Base-by-base conservation (phyloP, 116 monocot species). In the Zostera marina region DNA sequence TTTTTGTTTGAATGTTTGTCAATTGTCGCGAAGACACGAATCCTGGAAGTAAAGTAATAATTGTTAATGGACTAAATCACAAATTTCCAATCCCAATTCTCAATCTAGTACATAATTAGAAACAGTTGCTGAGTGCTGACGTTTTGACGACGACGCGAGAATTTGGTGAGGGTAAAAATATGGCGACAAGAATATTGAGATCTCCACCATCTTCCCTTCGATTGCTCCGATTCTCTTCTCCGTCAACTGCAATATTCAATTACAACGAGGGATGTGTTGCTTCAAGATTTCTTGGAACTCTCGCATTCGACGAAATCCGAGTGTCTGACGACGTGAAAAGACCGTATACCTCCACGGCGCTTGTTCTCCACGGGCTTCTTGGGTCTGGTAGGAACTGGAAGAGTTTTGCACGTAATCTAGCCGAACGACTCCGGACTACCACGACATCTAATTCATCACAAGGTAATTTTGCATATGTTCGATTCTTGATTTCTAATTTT, bases 361-460 rank as follows among this genome's bases (percentile, higher is more conserved):
- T 94, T 56, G 77, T 94, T 25, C 75, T 94, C 17, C 94, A 94
- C 47, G 94, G 94, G 9, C 76, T 94, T 8, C 77, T 94, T n/a
- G 94, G 94, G n/a, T 88, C 94, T 4, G 79, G 73, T 5, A 66
- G 88, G 44, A 94, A 94, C 60, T 94, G 94, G 94, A 66, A 73
- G 23, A 42, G 79, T 25, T 94, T 94, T 67, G 74, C 85, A 7
- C 70, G 82, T 8, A 68, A 52, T n/a, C 94, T 94, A 32, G 77
- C 64, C 0, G 67, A 76, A 21, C 22, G 39, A 17, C 63, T 70
- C 19, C 63, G 49, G 0, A 32, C 1, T 16, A 11, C 26, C 2
- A 38, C 48, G 22, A 11, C 17, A 6, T 48, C 59, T 7, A 22
- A 23, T 52, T 42, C 66, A 38, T 63, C 47, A 9, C 12, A 49